Percentiles rank a stretch among this genome's conserved stretches.
Conservation (phyloP, 2,329 filamentous ascomycete genomes). For the Aspergillus sp. region DNA sequence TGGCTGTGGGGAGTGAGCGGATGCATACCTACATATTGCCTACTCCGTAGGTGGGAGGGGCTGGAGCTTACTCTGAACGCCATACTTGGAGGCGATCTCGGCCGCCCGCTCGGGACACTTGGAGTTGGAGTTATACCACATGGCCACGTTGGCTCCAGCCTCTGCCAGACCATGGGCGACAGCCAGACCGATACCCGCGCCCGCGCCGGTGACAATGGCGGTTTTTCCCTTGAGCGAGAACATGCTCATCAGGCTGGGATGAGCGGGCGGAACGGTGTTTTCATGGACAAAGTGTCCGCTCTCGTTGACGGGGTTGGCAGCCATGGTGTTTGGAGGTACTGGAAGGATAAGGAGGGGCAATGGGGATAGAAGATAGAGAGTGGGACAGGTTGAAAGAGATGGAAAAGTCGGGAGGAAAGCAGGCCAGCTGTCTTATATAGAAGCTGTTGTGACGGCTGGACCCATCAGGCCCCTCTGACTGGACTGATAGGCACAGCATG, state of each 20-base stretch:
- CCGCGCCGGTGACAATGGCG: conserved; percentile 68
- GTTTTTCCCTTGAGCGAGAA: conserved; percentile 70
- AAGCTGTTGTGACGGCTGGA: neutral
- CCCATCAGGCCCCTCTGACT: neutral
- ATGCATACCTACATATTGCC: too few relatives aligned
- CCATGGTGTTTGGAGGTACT: conserved; percentile 23
- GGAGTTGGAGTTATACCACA: conserved; percentile 71
- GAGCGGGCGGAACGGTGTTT: conserved; percentile 50
- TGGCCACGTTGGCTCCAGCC: conserved; percentile 68
- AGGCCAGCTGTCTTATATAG: conserved; percentile 6
- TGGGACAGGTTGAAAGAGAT: neutral
- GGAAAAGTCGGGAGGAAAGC: neutral
- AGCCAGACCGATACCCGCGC: conserved; percentile 66
- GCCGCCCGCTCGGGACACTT: conserved; percentile 61
- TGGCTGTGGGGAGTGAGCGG: conserved; percentile 30
- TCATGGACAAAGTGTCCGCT: conserved; percentile 57
- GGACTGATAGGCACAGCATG: neutral
- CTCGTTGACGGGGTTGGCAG: conserved; percentile 33
- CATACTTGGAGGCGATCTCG: conserved; percentile 64
- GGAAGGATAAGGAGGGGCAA: neutral
- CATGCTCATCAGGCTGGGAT: conserved; percentile 58
- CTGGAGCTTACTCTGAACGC: conserved; percentile 54
- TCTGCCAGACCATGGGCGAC: conserved; percentile 66
- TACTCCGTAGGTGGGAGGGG: neutral
- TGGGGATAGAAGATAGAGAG: neutral